phyloP scores from a whole-genome alignment of 2,329 filamentous ascomycete species.

The Phaeosphaeria sp. region DNA sequence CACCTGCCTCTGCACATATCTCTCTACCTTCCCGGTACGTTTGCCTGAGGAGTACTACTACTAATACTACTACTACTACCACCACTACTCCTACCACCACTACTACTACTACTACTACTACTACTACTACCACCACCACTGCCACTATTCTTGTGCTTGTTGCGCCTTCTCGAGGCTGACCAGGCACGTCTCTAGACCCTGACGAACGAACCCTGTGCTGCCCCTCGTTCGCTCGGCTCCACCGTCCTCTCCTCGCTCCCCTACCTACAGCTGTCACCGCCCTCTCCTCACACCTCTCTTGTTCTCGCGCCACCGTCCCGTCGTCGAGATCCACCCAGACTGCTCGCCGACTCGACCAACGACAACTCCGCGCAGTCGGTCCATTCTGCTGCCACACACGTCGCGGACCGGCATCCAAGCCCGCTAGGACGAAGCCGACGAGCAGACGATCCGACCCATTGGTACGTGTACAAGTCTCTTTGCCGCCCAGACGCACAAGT shows the following conservation, averaged over 20 bases:
- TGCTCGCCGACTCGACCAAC: background rate
- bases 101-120: too few species aligned
- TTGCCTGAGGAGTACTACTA: too few species aligned
- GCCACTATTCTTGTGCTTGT: too few species aligned
- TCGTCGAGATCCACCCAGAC: background rate
- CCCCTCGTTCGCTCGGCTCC: slow-evolving; percentile 4
- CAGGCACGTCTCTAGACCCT: slow-evolving; percentile 5
- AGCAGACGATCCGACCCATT: slow-evolving; percentile 6
- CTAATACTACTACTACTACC: too few species aligned
- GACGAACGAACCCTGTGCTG: background rate
- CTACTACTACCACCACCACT: too few species aligned
- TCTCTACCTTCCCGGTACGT: too few species aligned
- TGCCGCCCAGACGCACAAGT: background rate
- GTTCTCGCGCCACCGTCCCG: background rate
- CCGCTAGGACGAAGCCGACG: background rate
- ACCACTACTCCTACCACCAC: too few species aligned
- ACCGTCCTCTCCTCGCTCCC: background rate
- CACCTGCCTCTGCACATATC: slow-evolving; percentile 8
- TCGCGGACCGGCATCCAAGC: background rate
- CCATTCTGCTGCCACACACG: background rate
- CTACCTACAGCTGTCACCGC: slow-evolving; percentile 1
- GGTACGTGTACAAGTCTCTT: slow-evolving; percentile 13
- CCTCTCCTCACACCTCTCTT: background rate
- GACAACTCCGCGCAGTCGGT: background rate
- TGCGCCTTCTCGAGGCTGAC: background rate